phyloP scores from a whole-genome alignment of 805 yeast genomes.

The Yarrowia divulgata region DNA sequence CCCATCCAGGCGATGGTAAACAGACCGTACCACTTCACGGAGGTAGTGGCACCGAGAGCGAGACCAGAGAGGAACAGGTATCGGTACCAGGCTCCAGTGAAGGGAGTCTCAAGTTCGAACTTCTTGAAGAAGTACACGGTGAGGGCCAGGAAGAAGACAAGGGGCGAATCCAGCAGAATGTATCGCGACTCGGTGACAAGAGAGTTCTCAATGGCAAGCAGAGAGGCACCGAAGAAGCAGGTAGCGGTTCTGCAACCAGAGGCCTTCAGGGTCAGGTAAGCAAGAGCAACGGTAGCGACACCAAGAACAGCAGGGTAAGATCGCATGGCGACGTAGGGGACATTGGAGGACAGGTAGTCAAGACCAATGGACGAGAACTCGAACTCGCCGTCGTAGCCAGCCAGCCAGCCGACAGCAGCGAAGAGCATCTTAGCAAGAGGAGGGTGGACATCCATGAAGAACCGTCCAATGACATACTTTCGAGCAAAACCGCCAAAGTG shows the following conservation, averaged over 20 bases:
- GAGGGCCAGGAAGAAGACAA: conserved; percentile 55
- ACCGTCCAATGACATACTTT: conserved; percentile 70
- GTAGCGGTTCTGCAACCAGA: conserved; percentile 61
- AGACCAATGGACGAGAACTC: conserved; percentile 57
- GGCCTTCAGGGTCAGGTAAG: conserved; percentile 63
- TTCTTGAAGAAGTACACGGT: conserved; percentile 61
- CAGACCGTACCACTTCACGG: conserved; percentile 76
- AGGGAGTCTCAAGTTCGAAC: conserved; percentile 57
- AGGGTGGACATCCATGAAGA: conserved; percentile 76
- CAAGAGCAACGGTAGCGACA: conserved; percentile 58
- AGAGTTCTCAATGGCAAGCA: conserved; percentile 70
- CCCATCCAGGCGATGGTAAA: conserved; percentile 73
- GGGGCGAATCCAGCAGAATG: conserved; percentile 57
- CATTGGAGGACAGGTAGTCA: conserved; percentile 51
- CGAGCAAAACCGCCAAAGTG: conserved; percentile 97
- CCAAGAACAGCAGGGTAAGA: conserved; percentile 65
- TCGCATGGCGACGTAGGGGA: conserved; percentile 65
- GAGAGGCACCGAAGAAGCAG: conserved; percentile 59
- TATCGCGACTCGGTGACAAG: conserved; percentile 66
- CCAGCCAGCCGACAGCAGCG: conserved; percentile 59
- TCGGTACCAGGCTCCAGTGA: conserved; percentile 61
- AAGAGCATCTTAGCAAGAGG: conserved; percentile 70
- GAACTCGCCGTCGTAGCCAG: conserved; percentile 61
- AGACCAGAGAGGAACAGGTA: conserved; percentile 57
- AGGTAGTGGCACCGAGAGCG: conserved; percentile 61